phyloP scores from a whole-genome alignment of 1,284 basidiomycete genomes.

The Ceratobasidium sp. region DNA sequence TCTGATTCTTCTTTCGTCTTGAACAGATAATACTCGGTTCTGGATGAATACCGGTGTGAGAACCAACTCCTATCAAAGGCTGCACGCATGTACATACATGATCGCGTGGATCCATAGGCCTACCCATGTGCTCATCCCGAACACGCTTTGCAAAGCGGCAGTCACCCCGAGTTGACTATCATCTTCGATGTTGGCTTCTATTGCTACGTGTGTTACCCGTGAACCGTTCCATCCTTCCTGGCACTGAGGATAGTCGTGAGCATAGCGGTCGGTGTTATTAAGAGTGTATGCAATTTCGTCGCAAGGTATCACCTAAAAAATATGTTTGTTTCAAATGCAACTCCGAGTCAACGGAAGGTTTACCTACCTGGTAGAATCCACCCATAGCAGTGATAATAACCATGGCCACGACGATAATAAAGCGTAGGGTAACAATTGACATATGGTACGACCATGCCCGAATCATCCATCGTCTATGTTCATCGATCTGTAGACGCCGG shows the following conservation, averaged over 20 bases:
- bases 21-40: constrained; percentile 4
- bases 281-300: not conserved
- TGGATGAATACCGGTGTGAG: not conserved
- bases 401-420: not conserved
- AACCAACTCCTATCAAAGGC: not conserved
- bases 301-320: not conserved
- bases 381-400: not conserved
- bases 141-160: not conserved
- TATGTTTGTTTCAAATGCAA: not conserved
- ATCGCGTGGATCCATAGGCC: constrained; percentile 2
- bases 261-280: not conserved
- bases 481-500: constrained; percentile 9
- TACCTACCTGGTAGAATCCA: constrained; percentile 8
- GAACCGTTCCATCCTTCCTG: not conserved
- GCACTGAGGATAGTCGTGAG: not conserved
- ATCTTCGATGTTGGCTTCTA: not conserved
- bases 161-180: not conserved
- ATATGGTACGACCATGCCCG: constrained; percentile 20
- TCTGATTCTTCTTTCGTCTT: not conserved
- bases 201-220: not conserved
- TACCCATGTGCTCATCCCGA: constrained; percentile 8
- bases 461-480: constrained; percentile 14
- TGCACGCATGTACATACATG: not conserved
- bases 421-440: constrained; percentile 10
- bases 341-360: not conserved